Percentiles rank a stretch among this genome's conserved stretches.
These are phyloP conservation scores for Talaromyces sp. DNA, from an alignment of 2,329 filamentous ascomycete genomes.

Conservation along the genomic window DNA sequence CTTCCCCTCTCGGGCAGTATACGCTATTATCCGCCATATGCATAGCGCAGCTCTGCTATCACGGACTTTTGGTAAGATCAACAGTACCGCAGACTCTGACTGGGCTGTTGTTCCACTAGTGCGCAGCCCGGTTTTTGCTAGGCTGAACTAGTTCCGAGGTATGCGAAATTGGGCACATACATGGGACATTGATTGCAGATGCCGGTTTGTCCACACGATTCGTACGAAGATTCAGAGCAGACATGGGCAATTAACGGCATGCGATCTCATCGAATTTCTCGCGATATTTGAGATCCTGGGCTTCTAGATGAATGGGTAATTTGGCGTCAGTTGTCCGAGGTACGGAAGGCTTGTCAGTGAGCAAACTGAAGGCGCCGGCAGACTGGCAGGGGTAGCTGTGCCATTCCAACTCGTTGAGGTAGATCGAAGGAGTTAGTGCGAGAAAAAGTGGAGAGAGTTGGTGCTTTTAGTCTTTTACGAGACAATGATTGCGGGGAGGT, in stretches of 20 bases:
- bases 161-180: not conserved
- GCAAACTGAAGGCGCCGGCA: not conserved
- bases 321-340: not conserved
- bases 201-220: not conserved
- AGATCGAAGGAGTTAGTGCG: not conserved
- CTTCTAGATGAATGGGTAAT: too few relatives aligned
- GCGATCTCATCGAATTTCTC: not conserved
- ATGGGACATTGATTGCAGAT: not conserved
- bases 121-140: slow-evolving; percentile 2
- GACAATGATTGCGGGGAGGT: not conserved
- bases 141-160: slow-evolving; percentile 9
- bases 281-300: not conserved
- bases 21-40: slow-evolving; percentile 3
- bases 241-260: not conserved
- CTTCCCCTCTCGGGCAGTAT: slow-evolving; percentile 12
- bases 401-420: not conserved
- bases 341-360: not conserved
- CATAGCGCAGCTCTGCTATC: not conserved
- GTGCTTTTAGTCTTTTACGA: not conserved
- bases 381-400: not conserved
- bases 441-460: not conserved
- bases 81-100: slow-evolving; percentile 4
- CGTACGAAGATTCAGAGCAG: not conserved
- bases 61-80: slow-evolving; percentile 11
- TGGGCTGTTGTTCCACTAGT: slow-evolving; percentile 11